phyloP scores from a whole-genome alignment of 805 yeast species.

The Lipomyces oligophaga region DNA sequence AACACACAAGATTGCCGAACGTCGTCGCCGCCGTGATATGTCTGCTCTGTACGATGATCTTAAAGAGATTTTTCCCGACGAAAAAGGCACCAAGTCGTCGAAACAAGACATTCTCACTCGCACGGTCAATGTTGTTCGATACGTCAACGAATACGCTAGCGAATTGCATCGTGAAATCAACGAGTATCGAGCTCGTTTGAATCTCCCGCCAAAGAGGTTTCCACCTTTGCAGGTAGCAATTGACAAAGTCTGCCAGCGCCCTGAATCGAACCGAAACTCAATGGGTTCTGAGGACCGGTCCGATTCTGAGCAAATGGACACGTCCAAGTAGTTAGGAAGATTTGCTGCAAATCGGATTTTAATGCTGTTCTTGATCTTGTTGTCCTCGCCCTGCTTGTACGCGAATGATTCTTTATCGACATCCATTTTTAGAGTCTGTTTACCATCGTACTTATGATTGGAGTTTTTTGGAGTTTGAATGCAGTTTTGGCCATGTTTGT shows the following conservation, averaged over 20 bases:
- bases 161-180: constrained; percentile 22
- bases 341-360: too few relatives aligned
- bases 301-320: constrained; percentile 12
- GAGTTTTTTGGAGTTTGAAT: too few relatives aligned
- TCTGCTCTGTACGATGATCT: constrained; percentile 30
- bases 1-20: constrained; percentile 32
- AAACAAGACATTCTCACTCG: constrained; percentile 30
- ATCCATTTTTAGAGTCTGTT: too few relatives aligned
- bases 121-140: constrained; percentile 18
- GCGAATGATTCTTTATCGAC: too few relatives aligned
- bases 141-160: constrained; percentile 9
- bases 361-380: too few relatives aligned
- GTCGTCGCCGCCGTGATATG: constrained; percentile 32
- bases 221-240: constrained; percentile 5
- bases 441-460: too few relatives aligned
- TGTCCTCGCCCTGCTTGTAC: too few relatives aligned
- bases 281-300: constrained; percentile 12
- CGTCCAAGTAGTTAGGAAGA: constrained; percentile 6
- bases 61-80: constrained; percentile 28
- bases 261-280: constrained; percentile 13
- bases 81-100: constrained; percentile 29
- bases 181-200: constrained; percentile 18
- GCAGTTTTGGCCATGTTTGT: too few relatives aligned
- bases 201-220: constrained; percentile 20
- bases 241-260: constrained; percentile 1